phyloP scores from a whole-genome alignment of 2,329 filamentous ascomycete genomes.

The Ophiobolus disseminans region DNA sequence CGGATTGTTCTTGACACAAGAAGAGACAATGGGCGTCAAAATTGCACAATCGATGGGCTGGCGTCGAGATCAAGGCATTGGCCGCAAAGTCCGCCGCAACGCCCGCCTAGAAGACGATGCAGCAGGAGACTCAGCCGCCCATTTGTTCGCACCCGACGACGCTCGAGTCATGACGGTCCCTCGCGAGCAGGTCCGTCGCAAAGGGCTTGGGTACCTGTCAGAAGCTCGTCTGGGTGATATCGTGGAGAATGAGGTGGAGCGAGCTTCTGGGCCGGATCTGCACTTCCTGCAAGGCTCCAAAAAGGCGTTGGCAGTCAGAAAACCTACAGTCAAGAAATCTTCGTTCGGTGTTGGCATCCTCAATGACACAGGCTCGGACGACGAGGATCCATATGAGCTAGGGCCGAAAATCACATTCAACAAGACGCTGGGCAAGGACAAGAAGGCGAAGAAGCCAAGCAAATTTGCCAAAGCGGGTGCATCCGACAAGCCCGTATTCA shows the following conservation, averaged over 20 bases:
- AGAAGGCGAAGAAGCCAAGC: conserved; percentile 67
- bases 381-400: conserved; percentile 92
- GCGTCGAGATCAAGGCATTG: conserved; percentile 91
- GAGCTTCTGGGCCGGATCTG: conserved; percentile 20
- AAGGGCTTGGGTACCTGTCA: conserved; percentile 72
- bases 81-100: conserved; percentile 79
- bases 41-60: conserved; percentile 93
- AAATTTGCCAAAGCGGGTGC: conserved; percentile 69
- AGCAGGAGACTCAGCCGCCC: conserved; percentile 53
- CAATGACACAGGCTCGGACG: conserved; percentile 93
- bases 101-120: conserved; percentile 68
- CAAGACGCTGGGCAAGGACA: conserved; percentile 79
- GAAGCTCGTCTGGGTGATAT: conserved; percentile 60
- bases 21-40: conserved; percentile 86
- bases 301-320: conserved; percentile 37
- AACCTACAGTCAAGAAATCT: conserved; percentile 63
- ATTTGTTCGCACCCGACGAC: conserved; percentile 88
- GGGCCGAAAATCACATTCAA: conserved; percentile 91
- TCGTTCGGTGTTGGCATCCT: conserved; percentile 88
- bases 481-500: conserved; percentile 74
- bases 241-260: conserved; percentile 32
- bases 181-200: conserved; percentile 69
- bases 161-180: conserved; percentile 70
- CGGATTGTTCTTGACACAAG: conserved; percentile 73
- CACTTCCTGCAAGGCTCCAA: conserved; percentile 32